Evolutionary conservation across 371 early-diverging fungal species (phyloP).

Genomic region (Lichtheimia hyalospora): DNA sequence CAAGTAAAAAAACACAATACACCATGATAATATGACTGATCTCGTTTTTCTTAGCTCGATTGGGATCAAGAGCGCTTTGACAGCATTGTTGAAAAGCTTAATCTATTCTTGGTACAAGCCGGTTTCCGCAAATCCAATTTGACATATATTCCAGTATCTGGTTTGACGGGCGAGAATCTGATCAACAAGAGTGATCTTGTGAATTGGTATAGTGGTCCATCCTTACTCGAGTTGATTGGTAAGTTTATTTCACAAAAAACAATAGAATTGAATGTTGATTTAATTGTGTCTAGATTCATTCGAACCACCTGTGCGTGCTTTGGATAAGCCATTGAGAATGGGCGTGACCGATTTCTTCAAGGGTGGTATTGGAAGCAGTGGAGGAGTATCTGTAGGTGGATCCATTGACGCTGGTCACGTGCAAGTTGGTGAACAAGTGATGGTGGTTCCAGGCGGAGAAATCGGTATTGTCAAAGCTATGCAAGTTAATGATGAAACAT

Average conservation of each 20-base stretch:
- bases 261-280: neutral
- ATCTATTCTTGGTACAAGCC: constrained; percentile 66
- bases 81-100: constrained; percentile 68
- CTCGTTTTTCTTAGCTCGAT: constrained; percentile 33
- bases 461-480: constrained; percentile 76
- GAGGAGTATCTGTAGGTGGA: constrained; percentile 81
- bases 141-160: constrained; percentile 85
- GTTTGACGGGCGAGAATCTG: constrained; percentile 87
- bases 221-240: constrained; percentile 66
- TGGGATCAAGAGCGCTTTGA: constrained; percentile 81
- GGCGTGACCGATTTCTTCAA: constrained; percentile 86
- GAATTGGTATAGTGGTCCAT: constrained; percentile 73
- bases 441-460: constrained; percentile 83
- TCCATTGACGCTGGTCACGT: constrained; percentile 83
- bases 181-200: constrained; percentile 43
- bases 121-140: constrained; percentile 78
- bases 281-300: constrained; percentile 57
- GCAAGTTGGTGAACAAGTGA: constrained; percentile 83
- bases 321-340: constrained; percentile 83
- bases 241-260: neutral
- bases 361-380: constrained; percentile 68
- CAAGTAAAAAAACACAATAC: constrained; percentile 7
- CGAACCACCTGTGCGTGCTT: constrained; percentile 68
- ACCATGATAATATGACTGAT: too few species aligned
- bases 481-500: constrained; percentile 69